Evolutionary conservation across 1,284 basidiomycete species (phyloP).

Genomic region (Microbotryum scabiosae): DNA sequence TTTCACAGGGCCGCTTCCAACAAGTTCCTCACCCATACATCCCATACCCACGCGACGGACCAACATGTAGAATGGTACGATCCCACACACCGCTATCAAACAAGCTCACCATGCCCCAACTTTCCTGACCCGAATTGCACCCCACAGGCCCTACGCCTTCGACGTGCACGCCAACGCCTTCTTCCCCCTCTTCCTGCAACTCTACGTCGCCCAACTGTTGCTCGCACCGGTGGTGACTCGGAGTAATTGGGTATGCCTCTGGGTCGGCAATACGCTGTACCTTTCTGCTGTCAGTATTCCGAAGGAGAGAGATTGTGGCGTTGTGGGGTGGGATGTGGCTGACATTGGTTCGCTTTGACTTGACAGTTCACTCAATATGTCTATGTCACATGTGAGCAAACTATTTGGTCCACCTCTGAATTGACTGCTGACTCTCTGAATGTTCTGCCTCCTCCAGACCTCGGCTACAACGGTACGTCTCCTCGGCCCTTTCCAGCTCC

Average conservation of each 20-base stretch:
- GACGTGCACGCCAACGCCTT: slow-evolving; percentile 92
- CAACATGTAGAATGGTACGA: slow-evolving; percentile 38
- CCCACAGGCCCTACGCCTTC: slow-evolving; percentile 69
- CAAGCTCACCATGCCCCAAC: no score
- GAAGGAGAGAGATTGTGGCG: no score
- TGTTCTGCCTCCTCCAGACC: slow-evolving; percentile 41
- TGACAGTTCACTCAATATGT: slow-evolving; percentile 68
- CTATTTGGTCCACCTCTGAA: not conserved
- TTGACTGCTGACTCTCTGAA: not conserved
- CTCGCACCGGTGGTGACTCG: slow-evolving; percentile 69
- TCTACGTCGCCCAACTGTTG: slow-evolving; percentile 76
- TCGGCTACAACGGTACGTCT: slow-evolving; percentile 56
- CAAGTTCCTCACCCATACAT: slow-evolving; percentile 36
- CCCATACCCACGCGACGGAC: slow-evolving; percentile 37
- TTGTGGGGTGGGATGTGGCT: no score
- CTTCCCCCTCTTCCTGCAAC: slow-evolving; percentile 79
- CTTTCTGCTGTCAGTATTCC: slow-evolving; percentile 32
- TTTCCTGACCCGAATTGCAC: no score
- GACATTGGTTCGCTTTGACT: not conserved
- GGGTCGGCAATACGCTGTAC: slow-evolving; percentile 62
- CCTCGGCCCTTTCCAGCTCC: not conserved
- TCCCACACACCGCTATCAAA: no score
- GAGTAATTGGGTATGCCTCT: slow-evolving; percentile 82
- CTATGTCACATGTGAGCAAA: slow-evolving; percentile 58
- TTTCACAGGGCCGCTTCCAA: slow-evolving; percentile 33